phyloP scores from a whole-genome alignment of 108 stramenopile genomes.

The Nitzschia sp. region DNA sequence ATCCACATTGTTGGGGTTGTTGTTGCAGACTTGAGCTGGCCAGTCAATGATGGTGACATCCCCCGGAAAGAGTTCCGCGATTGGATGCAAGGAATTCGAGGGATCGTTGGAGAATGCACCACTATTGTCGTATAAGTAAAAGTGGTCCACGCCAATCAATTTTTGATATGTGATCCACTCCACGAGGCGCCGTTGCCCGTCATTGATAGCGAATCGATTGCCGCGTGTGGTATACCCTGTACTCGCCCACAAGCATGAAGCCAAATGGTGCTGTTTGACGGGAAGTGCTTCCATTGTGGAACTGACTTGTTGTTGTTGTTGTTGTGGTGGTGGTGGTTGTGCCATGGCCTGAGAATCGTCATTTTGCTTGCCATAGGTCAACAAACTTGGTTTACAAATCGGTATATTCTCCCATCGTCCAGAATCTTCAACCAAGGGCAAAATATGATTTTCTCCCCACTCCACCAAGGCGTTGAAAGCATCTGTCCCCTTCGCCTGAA shows the following conservation, averaged over 20 bases:
- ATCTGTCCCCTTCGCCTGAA: background rate
- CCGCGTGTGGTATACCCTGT: slow-evolving; percentile 74
- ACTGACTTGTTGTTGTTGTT: background rate
- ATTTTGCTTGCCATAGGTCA: too few species aligned
- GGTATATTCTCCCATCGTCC: slow-evolving; percentile 90
- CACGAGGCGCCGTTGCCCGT: slow-evolving; percentile 73
- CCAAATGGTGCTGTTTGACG: slow-evolving; percentile 46
- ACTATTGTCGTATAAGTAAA: slow-evolving; percentile 86
- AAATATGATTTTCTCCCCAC: slow-evolving; percentile 73
- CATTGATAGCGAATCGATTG: slow-evolving; percentile 65
- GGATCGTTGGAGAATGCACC: slow-evolving; percentile 68
- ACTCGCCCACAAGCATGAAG: slow-evolving; percentile 84
- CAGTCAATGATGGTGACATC: slow-evolving; percentile 76
- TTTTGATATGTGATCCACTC: slow-evolving; percentile 84
- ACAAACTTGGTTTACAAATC: slow-evolving; percentile 58
- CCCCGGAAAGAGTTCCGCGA: slow-evolving; percentile 70
- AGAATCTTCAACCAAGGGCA: slow-evolving; percentile 71
- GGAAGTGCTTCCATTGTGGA: slow-evolving; percentile 5
- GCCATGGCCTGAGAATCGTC: too few species aligned
- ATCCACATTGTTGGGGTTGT: slow-evolving; percentile 58
- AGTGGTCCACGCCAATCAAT: slow-evolving; percentile 79
- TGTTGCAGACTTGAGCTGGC: slow-evolving; percentile 85
- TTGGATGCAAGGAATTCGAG: slow-evolving; percentile 50
- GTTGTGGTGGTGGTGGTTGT: background rate
- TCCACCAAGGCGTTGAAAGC: slow-evolving; percentile 54